Percentiles rank a stretch among this genome's conserved stretches.
Evolutionary conservation across 129 eudicot species (phyloP).

Genomic region (Pseudognaphalium luteoalbum): DNA sequence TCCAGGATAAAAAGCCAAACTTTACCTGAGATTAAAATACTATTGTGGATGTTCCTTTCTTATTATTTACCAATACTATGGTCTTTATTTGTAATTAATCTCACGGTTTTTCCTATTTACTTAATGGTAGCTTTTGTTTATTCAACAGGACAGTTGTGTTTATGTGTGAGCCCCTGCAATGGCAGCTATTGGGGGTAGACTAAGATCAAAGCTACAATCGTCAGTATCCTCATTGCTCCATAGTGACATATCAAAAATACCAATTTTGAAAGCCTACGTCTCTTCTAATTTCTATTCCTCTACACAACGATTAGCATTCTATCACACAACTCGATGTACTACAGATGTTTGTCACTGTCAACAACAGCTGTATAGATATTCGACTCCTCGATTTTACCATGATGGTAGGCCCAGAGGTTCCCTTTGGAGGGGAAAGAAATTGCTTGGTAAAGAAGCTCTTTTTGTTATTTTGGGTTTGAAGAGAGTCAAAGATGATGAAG

Average conservation of each 20-base stretch:
- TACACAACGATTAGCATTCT: slow-evolving; percentile 2
- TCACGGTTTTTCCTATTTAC: background rate
- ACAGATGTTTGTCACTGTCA: background rate
- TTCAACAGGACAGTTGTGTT: background rate
- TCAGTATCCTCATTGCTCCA: slow-evolving; percentile 11
- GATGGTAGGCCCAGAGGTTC: slow-evolving; percentile 98
- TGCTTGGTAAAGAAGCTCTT: slow-evolving; percentile 89
- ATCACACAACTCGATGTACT: slow-evolving; percentile 1
- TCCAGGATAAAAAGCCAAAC: too few relatives aligned
- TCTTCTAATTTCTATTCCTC: slow-evolving; percentile 14
- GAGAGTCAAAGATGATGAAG: slow-evolving; percentile 67
- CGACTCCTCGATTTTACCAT: slow-evolving; percentile 41
- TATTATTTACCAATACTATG: too few relatives aligned
- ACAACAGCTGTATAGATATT: slow-evolving; percentile 11
- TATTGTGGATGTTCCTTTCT: too few relatives aligned
- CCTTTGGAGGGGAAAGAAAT: slow-evolving; percentile 89
- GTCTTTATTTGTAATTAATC: too few relatives aligned
- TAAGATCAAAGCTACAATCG: slow-evolving; percentile 33
- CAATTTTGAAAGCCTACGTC: slow-evolving; percentile 24
- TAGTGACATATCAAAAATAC: slow-evolving; percentile 28
- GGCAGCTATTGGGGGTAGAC: slow-evolving; percentile 35
- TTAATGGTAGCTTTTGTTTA: background rate
- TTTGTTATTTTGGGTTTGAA: slow-evolving; percentile 74
- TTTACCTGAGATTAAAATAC: too few relatives aligned
- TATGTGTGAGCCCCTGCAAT: slow-evolving; percentile 13